These are phyloP conservation scores for Monosporascus sp. DNA, from an alignment of 2,329 filamentous ascomycete species.

Conservation along the genomic window DNA sequence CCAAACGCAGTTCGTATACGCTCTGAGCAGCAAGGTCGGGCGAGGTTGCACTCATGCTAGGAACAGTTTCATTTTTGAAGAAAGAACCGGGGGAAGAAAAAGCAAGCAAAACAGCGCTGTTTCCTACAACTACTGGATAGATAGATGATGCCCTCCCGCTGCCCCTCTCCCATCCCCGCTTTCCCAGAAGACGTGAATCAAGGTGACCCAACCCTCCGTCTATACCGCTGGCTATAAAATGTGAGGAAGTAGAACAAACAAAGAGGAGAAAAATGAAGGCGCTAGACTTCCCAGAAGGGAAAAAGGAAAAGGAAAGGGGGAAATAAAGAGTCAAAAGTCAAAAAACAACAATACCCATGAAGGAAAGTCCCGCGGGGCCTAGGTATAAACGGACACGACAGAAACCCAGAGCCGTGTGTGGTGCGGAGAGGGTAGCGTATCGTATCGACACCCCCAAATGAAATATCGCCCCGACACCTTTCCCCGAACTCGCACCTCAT, in stretches of 20 bases:
- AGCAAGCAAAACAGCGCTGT: no score
- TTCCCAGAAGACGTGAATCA: not conserved
- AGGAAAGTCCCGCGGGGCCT: not conserved
- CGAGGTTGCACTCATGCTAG: no score
- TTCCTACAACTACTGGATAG: not conserved
- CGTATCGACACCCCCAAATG: not conserved
- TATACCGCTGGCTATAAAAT: not conserved
- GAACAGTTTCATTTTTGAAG: no score
- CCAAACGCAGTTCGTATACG: no score
- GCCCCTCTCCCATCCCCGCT: no score
- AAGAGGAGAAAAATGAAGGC: not conserved
- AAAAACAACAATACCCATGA: not conserved
- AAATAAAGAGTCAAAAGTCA: not conserved
- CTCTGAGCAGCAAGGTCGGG: no score
- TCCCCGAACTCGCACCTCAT: not conserved
- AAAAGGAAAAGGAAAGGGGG: not conserved
- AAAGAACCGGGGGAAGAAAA: no score
- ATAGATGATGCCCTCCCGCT: not conserved
- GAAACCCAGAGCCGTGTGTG: not conserved
- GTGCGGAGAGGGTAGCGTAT: not conserved
- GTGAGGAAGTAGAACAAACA: not conserved
- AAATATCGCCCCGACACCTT: not conserved
- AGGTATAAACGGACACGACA: no score
- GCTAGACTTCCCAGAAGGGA: not conserved
- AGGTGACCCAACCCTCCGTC: not conserved